phyloP scores from a whole-genome alignment of 345 rosid genomes.

The Fremontodendron californicum region DNA sequence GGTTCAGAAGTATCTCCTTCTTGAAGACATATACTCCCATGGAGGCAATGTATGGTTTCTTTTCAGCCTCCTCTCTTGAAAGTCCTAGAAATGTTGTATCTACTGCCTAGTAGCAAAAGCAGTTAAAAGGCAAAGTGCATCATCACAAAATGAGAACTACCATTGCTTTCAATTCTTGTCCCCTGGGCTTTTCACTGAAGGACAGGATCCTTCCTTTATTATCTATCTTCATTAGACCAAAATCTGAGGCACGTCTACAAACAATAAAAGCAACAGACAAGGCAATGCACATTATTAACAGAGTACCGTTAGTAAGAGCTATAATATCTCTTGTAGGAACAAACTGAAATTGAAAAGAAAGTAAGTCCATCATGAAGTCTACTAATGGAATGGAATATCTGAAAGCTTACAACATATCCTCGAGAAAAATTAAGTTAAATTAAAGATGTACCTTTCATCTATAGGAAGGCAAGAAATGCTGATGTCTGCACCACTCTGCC shows the following conservation, averaged over 20 bases:
- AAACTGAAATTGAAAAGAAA: too few relatives aligned
- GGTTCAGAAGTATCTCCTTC: constrained; percentile 89
- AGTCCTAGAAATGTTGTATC: constrained; percentile 87
- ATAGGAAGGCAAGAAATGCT: constrained; percentile 74
- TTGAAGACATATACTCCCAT: constrained; percentile 97
- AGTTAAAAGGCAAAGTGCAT: not conserved
- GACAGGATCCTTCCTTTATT: constrained; percentile 72
- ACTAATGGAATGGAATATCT: not conserved
- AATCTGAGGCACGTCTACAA: constrained; percentile 95
- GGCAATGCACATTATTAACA: not conserved
- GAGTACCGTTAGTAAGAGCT: not conserved
- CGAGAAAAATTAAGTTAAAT: not conserved
- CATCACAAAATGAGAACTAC: too few relatives aligned
- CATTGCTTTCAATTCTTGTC: constrained; percentile 75
- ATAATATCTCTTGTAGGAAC: not conserved
- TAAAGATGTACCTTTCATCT: constrained; percentile 60
- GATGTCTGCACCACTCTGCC: constrained; percentile 92
- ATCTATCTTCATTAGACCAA: constrained; percentile 97
- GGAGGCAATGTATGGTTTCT: constrained; percentile 94
- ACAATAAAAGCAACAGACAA: constrained; percentile 23
- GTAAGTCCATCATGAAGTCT: too few relatives aligned
- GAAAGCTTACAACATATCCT: not conserved
- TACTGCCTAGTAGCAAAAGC: constrained; percentile 49
- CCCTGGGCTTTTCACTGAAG: constrained; percentile 94
- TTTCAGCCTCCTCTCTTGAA: constrained; percentile 64